These are phyloP conservation scores for Yarrowia hollandica DNA, from an alignment of 805 yeast genomes.

Conservation along the genomic window DNA sequence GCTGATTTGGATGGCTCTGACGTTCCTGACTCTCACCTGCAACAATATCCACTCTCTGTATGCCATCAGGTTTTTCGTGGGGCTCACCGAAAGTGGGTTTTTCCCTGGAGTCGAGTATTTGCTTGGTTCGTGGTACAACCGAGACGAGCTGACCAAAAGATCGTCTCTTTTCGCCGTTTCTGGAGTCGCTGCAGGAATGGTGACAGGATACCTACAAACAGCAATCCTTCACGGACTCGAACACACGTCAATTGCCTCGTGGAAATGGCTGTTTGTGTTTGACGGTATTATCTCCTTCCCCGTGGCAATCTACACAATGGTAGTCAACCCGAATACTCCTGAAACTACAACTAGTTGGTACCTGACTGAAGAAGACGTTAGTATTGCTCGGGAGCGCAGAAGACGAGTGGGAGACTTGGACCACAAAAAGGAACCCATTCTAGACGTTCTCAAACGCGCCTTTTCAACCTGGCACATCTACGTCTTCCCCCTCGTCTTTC, in stretches of 20 bases:
- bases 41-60: conserved; percentile 40
- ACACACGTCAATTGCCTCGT: conserved; percentile 4
- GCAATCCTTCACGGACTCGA: background rate
- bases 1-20: conserved; percentile 43
- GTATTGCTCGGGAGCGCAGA: background rate
- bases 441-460: background rate
- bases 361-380: background rate
- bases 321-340: conserved; percentile 14
- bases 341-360: conserved; percentile 13
- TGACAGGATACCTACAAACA: conserved; percentile 1
- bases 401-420: conserved; percentile 10
- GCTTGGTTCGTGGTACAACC: conserved; percentile 40
- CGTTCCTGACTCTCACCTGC: conserved; percentile 42
- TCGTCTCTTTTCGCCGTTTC: conserved; percentile 8
- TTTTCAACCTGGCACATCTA: conserved; percentile 16
- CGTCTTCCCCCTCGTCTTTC: conserved; percentile 17
- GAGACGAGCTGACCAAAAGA: conserved; percentile 39
- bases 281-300: conserved; percentile 16
- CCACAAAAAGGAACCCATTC: conserved; percentile 4
- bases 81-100: conserved; percentile 47
- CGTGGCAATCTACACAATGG: conserved; percentile 16
- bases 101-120: conserved; percentile 46
- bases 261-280: conserved; percentile 23
- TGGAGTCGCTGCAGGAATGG: conserved; percentile 10
- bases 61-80: conserved; percentile 46